phyloP scores from a whole-genome alignment of 495 filamentous ascomycete species.

The Penicillium maclennaniae region DNA sequence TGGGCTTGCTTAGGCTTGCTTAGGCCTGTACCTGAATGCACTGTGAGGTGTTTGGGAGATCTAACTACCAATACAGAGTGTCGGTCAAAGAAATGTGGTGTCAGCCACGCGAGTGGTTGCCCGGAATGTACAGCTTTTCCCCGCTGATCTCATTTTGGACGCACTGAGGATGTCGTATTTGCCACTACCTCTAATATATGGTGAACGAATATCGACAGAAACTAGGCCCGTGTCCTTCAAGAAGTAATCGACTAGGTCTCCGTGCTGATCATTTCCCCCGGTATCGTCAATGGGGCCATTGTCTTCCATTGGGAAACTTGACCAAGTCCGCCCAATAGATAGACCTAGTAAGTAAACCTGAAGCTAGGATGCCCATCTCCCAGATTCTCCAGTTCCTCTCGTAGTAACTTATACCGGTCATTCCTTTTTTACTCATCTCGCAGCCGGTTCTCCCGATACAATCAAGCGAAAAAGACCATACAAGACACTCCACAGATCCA shows the following conservation, averaged over 20 bases:
- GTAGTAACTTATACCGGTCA: conserved; percentile 35
- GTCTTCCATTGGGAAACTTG: background rate
- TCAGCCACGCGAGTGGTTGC: background rate
- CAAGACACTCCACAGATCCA: conserved; percentile 46
- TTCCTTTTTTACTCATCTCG: conserved; percentile 53
- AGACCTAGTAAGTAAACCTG: conserved; percentile 45
- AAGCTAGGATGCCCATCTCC: conserved; percentile 59
- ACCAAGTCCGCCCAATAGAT: background rate
- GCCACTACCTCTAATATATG: background rate
- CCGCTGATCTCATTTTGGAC: background rate
- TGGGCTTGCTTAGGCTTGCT: background rate
- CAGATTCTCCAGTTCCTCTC: conserved; percentile 51
- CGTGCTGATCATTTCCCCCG: background rate
- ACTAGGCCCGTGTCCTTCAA: background rate
- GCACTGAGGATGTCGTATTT: background rate
- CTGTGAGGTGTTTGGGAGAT: background rate
- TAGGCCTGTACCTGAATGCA: conserved; percentile 2
- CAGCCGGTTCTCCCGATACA: conserved; percentile 52
- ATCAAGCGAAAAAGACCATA: conserved; percentile 37
- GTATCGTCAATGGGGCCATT: background rate
- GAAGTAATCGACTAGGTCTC: background rate
- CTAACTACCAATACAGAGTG: background rate
- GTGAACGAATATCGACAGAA: background rate
- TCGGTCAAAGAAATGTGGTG: conserved; percentile 1
- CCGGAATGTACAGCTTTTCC: background rate